These are phyloP conservation scores for Cyclocybe cylindracea DNA, from an alignment of 768 basidiomycete species.

Conservation along the genomic window DNA sequence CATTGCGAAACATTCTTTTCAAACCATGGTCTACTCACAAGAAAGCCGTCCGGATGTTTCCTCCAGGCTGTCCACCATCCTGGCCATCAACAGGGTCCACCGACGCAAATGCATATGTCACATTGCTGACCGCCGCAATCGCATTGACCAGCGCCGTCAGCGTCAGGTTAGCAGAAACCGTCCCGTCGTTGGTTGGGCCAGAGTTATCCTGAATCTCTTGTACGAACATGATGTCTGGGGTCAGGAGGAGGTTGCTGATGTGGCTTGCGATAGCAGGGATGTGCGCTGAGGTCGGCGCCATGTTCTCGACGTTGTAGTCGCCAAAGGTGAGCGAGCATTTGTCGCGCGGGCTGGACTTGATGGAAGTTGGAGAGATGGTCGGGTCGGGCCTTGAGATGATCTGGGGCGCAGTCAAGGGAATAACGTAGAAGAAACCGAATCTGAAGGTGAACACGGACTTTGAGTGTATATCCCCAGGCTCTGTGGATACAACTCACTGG, in stretches of 20 bases:
- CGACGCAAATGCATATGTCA: conserved; percentile 49
- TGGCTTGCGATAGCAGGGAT: conserved; percentile 52
- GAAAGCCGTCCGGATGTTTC: conserved; percentile 63
- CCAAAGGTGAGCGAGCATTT: conserved; percentile 52
- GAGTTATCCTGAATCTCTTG: conserved; percentile 68
- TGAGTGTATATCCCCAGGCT: neutral
- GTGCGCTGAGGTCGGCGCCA: conserved; percentile 49
- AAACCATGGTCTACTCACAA: conserved; percentile 34
- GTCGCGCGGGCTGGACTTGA: conserved; percentile 33
- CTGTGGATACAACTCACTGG: conserved; percentile 34
- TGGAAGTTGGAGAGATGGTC: conserved; percentile 37
- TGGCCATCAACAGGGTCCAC: conserved; percentile 52
- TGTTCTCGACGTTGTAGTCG: conserved; percentile 67
- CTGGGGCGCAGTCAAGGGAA: conserved; percentile 56
- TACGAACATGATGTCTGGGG: conserved; percentile 61
- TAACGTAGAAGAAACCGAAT: conserved; percentile 57
- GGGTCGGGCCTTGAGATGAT: conserved; percentile 40
- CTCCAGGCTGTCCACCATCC: conserved; percentile 64
- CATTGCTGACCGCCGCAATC: conserved; percentile 42
- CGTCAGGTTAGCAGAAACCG: conserved; percentile 53
- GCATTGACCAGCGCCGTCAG: conserved; percentile 48
- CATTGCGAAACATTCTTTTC: neutral
- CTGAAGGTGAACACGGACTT: conserved; percentile 13
- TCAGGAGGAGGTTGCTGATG: conserved; percentile 46
- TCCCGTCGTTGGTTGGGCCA: conserved; percentile 53